These are phyloP conservation scores for Rhizopogon rudus DNA, from an alignment of 768 basidiomycete genomes.

Conservation along the genomic window DNA sequence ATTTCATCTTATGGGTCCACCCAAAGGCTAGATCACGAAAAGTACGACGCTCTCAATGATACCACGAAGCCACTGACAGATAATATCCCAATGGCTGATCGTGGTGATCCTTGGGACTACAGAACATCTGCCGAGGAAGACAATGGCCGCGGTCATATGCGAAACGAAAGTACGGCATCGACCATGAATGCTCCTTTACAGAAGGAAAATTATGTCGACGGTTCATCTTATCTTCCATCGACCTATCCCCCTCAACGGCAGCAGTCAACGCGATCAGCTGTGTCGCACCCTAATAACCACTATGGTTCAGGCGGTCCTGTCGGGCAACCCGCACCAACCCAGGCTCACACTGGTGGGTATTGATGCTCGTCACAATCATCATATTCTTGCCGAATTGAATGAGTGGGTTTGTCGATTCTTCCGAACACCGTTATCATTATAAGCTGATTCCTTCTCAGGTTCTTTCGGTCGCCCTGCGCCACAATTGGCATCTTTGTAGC, in stretches of 20 bases:
- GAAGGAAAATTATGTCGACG: conserved; percentile 37
- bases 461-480: conserved; percentile 41
- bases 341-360: conserved; percentile 46
- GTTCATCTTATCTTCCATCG: conserved; percentile 19
- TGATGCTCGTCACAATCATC: conserved; percentile 6
- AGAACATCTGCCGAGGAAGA: conserved; percentile 42
- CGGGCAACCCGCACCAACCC: conserved; percentile 32
- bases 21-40: conserved; percentile 77
- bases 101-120: conserved; percentile 68
- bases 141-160: conserved; percentile 39
- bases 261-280: conserved; percentile 12
- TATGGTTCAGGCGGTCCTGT: conserved; percentile 21
- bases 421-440: not conserved
- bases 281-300: conserved; percentile 26
- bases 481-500: conserved; percentile 17
- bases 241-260: conserved; percentile 29
- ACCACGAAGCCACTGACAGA: conserved; percentile 44
- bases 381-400: not conserved
- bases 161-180: conserved; percentile 55
- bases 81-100: conserved; percentile 62
- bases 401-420: not conserved
- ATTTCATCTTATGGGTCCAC: conserved; percentile 61
- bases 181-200: conserved; percentile 48
- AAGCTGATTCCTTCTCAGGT: conserved; percentile 13
- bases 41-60: conserved; percentile 72